phyloP scores from a whole-genome alignment of 129 eudicot species.

The Rutidosis leptorrhynchoides region DNA sequence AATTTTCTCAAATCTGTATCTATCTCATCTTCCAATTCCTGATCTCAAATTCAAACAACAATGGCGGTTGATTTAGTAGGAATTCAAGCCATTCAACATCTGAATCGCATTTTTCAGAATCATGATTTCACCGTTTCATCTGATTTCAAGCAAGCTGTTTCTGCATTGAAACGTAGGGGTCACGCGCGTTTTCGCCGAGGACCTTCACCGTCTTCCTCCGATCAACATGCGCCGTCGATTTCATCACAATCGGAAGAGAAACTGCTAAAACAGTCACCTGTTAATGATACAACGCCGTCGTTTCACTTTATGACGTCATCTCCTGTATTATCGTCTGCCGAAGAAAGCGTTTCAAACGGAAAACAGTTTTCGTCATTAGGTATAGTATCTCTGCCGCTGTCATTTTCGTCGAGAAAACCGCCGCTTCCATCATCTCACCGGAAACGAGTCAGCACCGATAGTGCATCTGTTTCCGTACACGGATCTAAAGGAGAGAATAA shows the following conservation, averaged over 20 bases:
- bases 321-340: constrained; percentile 46
- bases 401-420: constrained; percentile 53
- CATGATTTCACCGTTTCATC: constrained; percentile 39
- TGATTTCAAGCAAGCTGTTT: constrained; percentile 33
- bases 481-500: constrained; percentile 27
- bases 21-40: constrained; percentile 1
- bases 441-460: constrained; percentile 44
- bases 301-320: constrained; percentile 49
- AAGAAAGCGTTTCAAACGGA: constrained; percentile 66
- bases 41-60: neutral
- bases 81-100: constrained; percentile 26
- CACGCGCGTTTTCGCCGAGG: constrained; percentile 83
- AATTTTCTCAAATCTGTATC: constrained; percentile 8
- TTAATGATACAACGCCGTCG: constrained; percentile 34
- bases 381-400: constrained; percentile 34
- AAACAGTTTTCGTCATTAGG: constrained; percentile 35
- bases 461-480: constrained; percentile 13
- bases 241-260: constrained; percentile 21
- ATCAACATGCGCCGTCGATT: constrained; percentile 25
- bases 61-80: constrained; percentile 46
- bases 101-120: constrained; percentile 36
- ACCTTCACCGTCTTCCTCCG: constrained; percentile 22
- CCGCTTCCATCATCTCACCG: constrained; percentile 55
- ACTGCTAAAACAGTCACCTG: neutral
- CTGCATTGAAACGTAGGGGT: constrained; percentile 54